Evolutionary conservation across 495 filamentous ascomycete species (phyloP), one percentile per base, ranked within the genome.

Genomic region (Aspergillus sclerotiicarbonarius): DNA sequence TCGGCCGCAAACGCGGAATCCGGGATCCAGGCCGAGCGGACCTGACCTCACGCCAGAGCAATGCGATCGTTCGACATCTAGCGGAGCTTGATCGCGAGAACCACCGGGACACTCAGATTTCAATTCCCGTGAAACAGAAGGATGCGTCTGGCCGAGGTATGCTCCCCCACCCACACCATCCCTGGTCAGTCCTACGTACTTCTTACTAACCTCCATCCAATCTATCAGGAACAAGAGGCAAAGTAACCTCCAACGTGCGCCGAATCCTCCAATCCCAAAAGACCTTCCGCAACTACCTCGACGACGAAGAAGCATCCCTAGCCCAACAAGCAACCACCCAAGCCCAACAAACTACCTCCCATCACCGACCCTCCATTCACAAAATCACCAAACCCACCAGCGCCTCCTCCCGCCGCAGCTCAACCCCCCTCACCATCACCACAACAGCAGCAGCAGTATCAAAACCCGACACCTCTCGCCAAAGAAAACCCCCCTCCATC

Each of bases 231-330:
- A 69, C 70, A 25, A 66, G 74, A 58, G 65, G 67, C 54, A 91
- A 92, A 70, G 80, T 82, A 54, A 91, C 91, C 16, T 78, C 88
- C 3, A 89, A 87, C 66, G 90, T 94, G n/a, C 89, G 90, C 62
- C 89, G 89, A 66, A 94, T 97, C 62, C 77, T 96, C n/a, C 84
- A 86, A 62, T 92, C 87, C 3, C 89, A 95, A 70, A 96, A 96
- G 77, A 92, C 90, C 0, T 96, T 96, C 63, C 82, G 85, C 41
- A 95, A 97, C 71, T 88, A 97, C 66, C 82, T 97, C 33, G 89
- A 90, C 56, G 92, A 97, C 71, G 92, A 91, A 74, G 85, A 91
- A 62, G 92, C 92, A 8, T 76, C 87, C 19, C 67, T 86, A 41
- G 77, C 81, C 1, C 74, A 62, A 31, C 74, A 61, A 25, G 53